Base-by-base conservation (phyloP, 257 asterid genomes). In the Capsicum chinense region DNA sequence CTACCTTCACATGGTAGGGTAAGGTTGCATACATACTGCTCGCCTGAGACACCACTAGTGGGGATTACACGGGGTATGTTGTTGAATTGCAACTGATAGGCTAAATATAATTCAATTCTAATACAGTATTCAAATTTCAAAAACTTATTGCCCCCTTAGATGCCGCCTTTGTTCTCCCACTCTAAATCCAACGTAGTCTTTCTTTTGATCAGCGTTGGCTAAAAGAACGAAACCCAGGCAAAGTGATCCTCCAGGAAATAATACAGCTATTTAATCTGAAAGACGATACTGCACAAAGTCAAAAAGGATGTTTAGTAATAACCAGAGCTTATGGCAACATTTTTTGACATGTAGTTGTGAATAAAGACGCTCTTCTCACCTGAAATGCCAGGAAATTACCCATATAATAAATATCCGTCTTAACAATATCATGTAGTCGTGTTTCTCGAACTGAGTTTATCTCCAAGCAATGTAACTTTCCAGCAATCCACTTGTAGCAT, bases 401-500 rank as follows among this genome's bases (percentile, higher is more conserved):
- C 14, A 26, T 74, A 21, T 52, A 44, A 74, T 74, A 50, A 12
- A 50, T 76, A 21, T 76, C 59, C 42, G 7, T 52, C 19, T 7
- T 9, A 15, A 57, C 64, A 79, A 82, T n/a, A 52, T 89, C 90
- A 91, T n/a, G 90, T 85, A 78, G 88, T 87, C 93, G 89, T 86
- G 82, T 86, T 89, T 88, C 98, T 90, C 11, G 94, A 88, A 33
- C 86, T 84, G 54, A 95, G 91, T 83, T 83, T 91, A 87, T 93
- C 98, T 80, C 98, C 98, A 67, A 85, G 84, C 48, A 95, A 85
- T 35, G 97, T 93, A 81, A 96, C 80, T 92, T 96, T 96, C 99
- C 98, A 94, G 89, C 94, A 76, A 84, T 91, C 97, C 71, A 90
- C 98, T 89, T 92, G 97, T 67, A 96, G 92, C 92, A 91, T 85